Percentiles rank a stretch among this genome's conserved stretches.
Evolutionary conservation across 2,329 filamentous ascomycete genomes (phyloP).

Genomic region (Zymoseptoria brevis): DNA sequence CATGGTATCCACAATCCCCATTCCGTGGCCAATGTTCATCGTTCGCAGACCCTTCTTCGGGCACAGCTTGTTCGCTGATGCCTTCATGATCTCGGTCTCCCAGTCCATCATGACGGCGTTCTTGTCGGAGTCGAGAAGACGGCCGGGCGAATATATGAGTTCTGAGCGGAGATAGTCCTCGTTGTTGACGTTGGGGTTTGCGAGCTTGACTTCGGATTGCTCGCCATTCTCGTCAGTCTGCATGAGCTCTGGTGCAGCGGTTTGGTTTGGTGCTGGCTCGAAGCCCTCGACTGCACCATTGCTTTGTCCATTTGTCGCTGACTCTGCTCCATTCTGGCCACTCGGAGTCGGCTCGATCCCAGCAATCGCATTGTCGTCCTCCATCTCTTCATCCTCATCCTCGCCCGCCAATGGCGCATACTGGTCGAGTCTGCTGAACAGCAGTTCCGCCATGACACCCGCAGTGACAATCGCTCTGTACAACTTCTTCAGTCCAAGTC

Average conservation of each 20-base stretch:
- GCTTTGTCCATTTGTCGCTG: constrained; percentile 10
- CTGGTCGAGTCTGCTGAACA: constrained; percentile 72
- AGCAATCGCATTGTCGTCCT: constrained; percentile 32
- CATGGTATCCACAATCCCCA: constrained; percentile 44
- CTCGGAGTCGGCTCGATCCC: constrained; percentile 27
- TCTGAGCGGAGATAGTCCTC: constrained; percentile 42
- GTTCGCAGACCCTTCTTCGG: constrained; percentile 35
- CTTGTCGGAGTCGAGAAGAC: constrained; percentile 41
- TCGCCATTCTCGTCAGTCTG: constrained; percentile 22
- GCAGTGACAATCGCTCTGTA: constrained; percentile 83
- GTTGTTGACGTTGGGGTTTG: constrained; percentile 36
- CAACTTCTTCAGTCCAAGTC: constrained; percentile 59
- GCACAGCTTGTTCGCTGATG: constrained; percentile 37
- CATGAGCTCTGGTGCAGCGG: constrained; percentile 21
- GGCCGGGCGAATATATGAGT: constrained; percentile 41
- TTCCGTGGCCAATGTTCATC: constrained; percentile 44
- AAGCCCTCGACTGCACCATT: constrained; percentile 23
- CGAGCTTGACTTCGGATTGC: constrained; percentile 19
- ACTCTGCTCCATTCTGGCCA: constrained; percentile 8
- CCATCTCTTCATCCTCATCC: constrained; percentile 43
- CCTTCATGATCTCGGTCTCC: constrained; percentile 44
- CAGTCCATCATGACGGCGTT: constrained; percentile 50
- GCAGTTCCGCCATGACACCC: constrained; percentile 79
- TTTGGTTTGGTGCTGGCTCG: constrained; percentile 28
- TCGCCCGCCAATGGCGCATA: constrained; percentile 65